Conservation (phyloP, 768 basidiomycete species). For the Amanita phalloides region DNA sequence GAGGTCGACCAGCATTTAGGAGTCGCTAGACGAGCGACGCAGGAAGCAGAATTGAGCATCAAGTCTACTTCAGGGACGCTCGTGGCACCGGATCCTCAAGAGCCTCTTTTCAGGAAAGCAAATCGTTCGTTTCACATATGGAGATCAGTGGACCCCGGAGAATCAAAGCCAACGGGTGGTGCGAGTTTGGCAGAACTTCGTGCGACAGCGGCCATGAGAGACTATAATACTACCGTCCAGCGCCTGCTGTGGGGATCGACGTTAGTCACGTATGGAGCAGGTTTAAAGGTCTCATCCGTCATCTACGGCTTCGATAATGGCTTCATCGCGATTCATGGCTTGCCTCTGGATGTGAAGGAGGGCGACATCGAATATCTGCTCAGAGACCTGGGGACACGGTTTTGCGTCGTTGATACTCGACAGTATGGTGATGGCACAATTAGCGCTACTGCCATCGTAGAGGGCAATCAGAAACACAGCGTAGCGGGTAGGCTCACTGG, state of each 20-base stretch:
- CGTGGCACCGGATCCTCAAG: not conserved
- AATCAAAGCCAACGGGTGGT: not conserved
- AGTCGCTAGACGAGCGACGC: not conserved
- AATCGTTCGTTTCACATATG: not conserved
- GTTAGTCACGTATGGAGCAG: constrained; percentile 15
- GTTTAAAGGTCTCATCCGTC: constrained; percentile 1
- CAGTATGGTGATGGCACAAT: constrained; percentile 3
- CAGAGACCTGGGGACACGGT: constrained; percentile 4
- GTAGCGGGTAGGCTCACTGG: not conserved
- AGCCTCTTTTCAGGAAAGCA: not conserved
- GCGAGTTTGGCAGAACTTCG: not conserved
- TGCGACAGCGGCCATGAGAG: not conserved
- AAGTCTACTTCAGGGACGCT: not conserved
- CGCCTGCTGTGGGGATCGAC: constrained; percentile 4
- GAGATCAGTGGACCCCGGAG: not conserved
- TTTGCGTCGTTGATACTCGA: constrained; percentile 12
- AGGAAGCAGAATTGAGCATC: not conserved
- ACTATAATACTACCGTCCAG: not conserved
- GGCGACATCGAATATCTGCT: constrained; percentile 9
- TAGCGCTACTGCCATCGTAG: not conserved
- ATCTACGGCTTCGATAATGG: constrained; percentile 11
- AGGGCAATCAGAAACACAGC: not conserved
- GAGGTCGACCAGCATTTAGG: no score
- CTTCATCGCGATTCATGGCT: constrained; percentile 7
- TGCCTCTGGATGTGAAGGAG: constrained; percentile 7